Evolutionary conservation across 2,329 filamentous ascomycete genomes (phyloP), one percentile per base, ranked within the genome.

Genomic region (Epichloe gansuensis): DNA sequence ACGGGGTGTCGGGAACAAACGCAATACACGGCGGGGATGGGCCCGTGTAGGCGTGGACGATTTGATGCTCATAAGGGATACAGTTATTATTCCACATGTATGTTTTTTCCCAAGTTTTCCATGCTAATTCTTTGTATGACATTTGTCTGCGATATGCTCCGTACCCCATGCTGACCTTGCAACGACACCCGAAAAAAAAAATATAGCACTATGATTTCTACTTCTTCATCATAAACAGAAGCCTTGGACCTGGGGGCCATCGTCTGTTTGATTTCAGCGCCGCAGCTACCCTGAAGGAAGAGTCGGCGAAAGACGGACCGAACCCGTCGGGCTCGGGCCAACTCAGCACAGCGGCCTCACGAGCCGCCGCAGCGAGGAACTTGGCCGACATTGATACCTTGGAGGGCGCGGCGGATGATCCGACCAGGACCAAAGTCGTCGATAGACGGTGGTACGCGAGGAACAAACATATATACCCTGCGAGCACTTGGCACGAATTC

Each of bases 381-480:
- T 66, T 73, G 3, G 67, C 74, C 13, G 74, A 76, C 47, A 72
- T 82, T 46, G 71, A 69, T 41, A 75, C 76, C 51, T 77, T 84
- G 12, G 91, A 96, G 70, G 91, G 91, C 13, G 82, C 76, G 28
- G 69, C 75, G 42, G 86, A 93, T 56, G 91, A 97, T 60, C 83
- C 91, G 1, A 78, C 78, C 3, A 70, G 86, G 56, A 97, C 91
- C 3, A 97, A 96, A 66, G 91, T 98, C 3, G 91, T 98, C 4
- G 91, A 98, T 71, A 80, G 93, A 55, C 76, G 93, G 55, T 98
- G 93, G 93, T 98, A 96, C 67, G 90, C 96, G 73, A 81, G 84
- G 63, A 96, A 97, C 67, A 98, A 97, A 70, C 93, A 98, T 68
- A 97, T 98, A 54, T 98, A 91, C 66, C 93, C 93, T 0, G 91